Conservation (phyloP, 495 filamentous ascomycete genomes). For the Xeromyces bisporus region DNA sequence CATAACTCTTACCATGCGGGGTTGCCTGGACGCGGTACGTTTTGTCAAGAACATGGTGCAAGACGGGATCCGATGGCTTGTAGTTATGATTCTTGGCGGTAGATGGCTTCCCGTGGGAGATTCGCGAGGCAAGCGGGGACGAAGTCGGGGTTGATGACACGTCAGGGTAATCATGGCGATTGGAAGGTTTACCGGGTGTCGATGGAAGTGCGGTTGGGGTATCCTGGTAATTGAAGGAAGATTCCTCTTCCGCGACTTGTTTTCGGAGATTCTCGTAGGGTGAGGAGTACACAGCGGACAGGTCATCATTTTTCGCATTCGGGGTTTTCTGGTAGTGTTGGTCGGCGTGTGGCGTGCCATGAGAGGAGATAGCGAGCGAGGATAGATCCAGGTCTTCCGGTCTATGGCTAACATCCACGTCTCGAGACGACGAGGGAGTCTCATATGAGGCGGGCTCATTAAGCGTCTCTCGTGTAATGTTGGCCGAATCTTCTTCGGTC, state of each 20-base stretch:
- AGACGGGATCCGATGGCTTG: conserved; percentile 46
- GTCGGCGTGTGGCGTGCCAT: conserved; percentile 32
- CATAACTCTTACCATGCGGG: conserved; percentile 42
- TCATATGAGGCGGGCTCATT: conserved; percentile 19
- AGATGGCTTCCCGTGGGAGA: conserved; percentile 19
- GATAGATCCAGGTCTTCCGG: conserved; percentile 36
- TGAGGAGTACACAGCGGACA: conserved; percentile 35
- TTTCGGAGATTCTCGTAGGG: conserved; percentile 16
- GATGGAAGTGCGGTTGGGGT: conserved; percentile 23
- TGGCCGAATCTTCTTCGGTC: conserved; percentile 33
- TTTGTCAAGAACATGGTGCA: conserved; percentile 82
- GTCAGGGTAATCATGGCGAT: conserved; percentile 8
- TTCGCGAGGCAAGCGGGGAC: conserved; percentile 34
- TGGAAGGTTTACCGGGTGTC: conserved; percentile 2
- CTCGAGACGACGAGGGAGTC: conserved; percentile 19
- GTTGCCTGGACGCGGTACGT: conserved; percentile 89
- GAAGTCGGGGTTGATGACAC: conserved; percentile 20
- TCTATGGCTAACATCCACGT: conserved; percentile 10
- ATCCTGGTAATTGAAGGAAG: conserved; percentile 23
- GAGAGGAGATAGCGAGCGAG: conserved; percentile 36
- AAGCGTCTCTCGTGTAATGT: conserved; percentile 22
- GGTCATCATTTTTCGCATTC: conserved; percentile 33
- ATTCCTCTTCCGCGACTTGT: conserved; percentile 13
- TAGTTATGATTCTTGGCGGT: conserved; percentile 15
- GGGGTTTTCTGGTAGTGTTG: conserved; percentile 16